A percentile compares a stretch with the other conserved stretches of the same genome.
Conservation (phyloP, 192 early-diverging fungal genomes). For the Backusella psychrophila region DNA sequence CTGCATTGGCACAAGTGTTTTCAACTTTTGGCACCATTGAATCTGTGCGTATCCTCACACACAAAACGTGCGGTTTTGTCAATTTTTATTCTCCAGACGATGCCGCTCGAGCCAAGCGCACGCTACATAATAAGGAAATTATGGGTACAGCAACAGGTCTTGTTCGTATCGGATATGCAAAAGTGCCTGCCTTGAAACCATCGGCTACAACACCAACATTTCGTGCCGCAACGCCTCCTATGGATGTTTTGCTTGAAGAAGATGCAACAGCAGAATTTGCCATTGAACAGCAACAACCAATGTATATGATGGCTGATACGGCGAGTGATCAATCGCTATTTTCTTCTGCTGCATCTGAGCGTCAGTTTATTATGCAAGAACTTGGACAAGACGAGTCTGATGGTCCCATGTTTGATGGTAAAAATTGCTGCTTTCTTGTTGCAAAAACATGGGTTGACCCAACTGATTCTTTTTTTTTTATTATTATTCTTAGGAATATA, state of each 20-base stretch:
- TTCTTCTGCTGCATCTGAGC: conserved; percentile 29
- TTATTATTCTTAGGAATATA: conserved; percentile 21
- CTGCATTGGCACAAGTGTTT: conserved; percentile 74
- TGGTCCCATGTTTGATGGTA: conserved; percentile 29
- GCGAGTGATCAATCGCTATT: conserved; percentile 20
- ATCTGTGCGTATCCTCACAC: conserved; percentile 90
- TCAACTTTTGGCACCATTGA: conserved; percentile 83
- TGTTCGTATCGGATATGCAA: conserved; percentile 95
- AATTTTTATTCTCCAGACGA: conserved; percentile 92
- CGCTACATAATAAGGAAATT: conserved; percentile 87
- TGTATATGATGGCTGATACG: conserved; percentile 30
- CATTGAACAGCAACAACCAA: not conserved
- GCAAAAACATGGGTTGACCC: not conserved
- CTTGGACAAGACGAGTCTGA: conserved; percentile 38
- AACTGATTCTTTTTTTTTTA: conserved; percentile 11
- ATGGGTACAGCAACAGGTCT: conserved; percentile 66
- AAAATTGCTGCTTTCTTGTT: not conserved
- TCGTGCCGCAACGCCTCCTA: not conserved
- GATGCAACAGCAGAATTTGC: not conserved
- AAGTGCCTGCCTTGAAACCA: conserved; percentile 68
- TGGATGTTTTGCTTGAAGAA: conserved; percentile 11
- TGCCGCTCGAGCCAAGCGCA: conserved; percentile 82
- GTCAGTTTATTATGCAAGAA: conserved; percentile 42
- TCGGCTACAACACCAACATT: conserved; percentile 35
- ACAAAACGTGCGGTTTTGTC: conserved; percentile 98